Evolutionary conservation across 2,329 filamentous ascomycete genomes (phyloP).

Genomic region (Lecanosticta acicola): DNA sequence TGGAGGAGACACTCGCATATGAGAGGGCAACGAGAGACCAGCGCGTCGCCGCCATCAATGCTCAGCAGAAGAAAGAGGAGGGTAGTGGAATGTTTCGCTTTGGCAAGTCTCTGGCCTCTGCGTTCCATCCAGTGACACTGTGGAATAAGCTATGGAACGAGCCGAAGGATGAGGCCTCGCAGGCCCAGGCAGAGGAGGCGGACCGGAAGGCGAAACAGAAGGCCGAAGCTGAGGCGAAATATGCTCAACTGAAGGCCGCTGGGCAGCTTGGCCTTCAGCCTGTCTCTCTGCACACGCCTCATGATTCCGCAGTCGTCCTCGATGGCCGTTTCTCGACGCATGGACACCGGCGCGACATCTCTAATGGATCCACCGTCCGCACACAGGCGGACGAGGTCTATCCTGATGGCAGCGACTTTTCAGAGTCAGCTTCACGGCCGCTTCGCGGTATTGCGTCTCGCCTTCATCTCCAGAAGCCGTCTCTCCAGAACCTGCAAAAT

Average conservation of each 20-base stretch:
- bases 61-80: constrained; percentile 34
- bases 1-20: constrained; percentile 18
- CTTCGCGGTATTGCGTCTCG: constrained; percentile 18
- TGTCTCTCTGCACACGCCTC: constrained; percentile 15
- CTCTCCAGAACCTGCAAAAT: constrained; percentile 29
- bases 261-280: constrained; percentile 40
- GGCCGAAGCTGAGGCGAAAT: constrained; percentile 46
- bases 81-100: constrained; percentile 48
- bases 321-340: constrained; percentile 11
- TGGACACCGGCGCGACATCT: constrained; percentile 16
- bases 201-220: constrained; percentile 38
- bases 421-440: constrained; percentile 16
- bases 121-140: constrained; percentile 50
- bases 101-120: constrained; percentile 49
- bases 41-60: constrained; percentile 17
- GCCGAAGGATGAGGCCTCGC: constrained; percentile 38
- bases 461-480: constrained; percentile 30
- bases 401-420: constrained; percentile 20
- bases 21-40: constrained; percentile 20
- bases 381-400: constrained; percentile 11
- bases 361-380: constrained; percentile 11
- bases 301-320: constrained; percentile 29
- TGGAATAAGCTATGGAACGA: constrained; percentile 46
- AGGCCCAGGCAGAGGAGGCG: constrained; percentile 36
- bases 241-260: constrained; percentile 50